A percentile compares a stretch with the other conserved stretches of the same genome.
These are phyloP conservation scores for Trapa bicornis DNA, from an alignment of 345 rosid genomes.

Conservation along the genomic window DNA sequence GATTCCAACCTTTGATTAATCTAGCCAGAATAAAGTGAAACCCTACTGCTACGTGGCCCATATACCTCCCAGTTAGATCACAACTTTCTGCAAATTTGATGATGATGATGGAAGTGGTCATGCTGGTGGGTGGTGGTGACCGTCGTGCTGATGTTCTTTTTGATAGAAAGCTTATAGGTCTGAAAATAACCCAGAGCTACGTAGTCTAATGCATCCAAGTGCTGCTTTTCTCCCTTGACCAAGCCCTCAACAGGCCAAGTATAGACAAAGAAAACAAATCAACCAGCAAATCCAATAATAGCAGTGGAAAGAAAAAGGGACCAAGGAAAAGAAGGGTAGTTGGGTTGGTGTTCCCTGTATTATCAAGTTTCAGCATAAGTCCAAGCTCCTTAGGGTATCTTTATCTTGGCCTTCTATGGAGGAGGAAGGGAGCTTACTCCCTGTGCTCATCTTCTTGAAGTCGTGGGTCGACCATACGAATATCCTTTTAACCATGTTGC, in stretches of 20 bases:
- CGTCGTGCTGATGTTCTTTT: too few species aligned
- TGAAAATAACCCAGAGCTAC: not conserved
- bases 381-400: conserved; percentile 29
- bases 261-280: not conserved
- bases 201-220: not conserved
- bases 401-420: conserved; percentile 39
- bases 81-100: not conserved
- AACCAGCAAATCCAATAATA: not conserved
- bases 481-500: conserved; percentile 80
- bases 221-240: too few species aligned
- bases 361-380: conserved; percentile 22
- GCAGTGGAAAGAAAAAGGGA: too few species aligned
- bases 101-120: not conserved
- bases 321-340: not conserved
- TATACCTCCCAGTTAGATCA: not conserved
- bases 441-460: conserved; percentile 56
- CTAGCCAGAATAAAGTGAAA: not conserved
- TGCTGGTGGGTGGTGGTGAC: not conserved
- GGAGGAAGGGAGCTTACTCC: conserved; percentile 38
- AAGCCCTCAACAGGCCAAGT: not conserved
- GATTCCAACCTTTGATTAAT: conserved; percentile 2
- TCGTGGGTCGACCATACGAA: conserved; percentile 71
- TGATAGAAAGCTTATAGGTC: too few species aligned
- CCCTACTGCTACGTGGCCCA: not conserved
- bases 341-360: not conserved